These are phyloP conservation scores for Irpex sp. DNA, from an alignment of 1,284 basidiomycete genomes.

Conservation along the genomic window DNA sequence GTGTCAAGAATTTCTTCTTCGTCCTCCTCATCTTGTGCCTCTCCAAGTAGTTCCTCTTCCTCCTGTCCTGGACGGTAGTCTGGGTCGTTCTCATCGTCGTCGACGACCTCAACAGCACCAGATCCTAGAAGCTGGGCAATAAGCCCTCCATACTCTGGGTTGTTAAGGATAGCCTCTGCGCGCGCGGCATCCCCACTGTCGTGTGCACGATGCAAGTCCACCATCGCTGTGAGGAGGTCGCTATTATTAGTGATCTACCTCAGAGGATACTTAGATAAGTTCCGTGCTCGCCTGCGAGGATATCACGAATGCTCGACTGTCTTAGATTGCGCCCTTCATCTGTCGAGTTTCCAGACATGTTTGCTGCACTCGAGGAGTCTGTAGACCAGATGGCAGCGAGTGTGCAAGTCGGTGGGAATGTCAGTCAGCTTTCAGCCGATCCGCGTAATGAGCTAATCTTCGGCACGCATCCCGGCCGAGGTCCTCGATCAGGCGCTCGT, in stretches of 20 bases:
- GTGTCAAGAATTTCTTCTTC: slow-evolving; percentile 16
- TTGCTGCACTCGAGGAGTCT: neutral
- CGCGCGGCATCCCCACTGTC: neutral
- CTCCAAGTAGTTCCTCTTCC: neutral
- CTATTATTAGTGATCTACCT: neutral
- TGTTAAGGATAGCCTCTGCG: neutral
- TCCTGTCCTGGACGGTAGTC: neutral
- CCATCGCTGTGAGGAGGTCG: slow-evolving; percentile 7
- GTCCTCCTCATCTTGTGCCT: slow-evolving; percentile 12
- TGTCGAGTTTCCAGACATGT: neutral
- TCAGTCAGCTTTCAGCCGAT: neutral
- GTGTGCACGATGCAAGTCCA: slow-evolving; percentile 11
- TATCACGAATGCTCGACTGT: neutral
- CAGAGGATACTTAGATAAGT: neutral
- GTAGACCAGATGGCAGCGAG: neutral
- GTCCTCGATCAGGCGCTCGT: neutral
- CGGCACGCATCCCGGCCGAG: neutral
- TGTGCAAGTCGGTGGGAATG: neutral
- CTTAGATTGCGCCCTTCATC: neutral
- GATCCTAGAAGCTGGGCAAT: slow-evolving; percentile 4
- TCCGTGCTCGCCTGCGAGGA: slow-evolving; percentile 2
- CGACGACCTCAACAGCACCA: slow-evolving; percentile 2
- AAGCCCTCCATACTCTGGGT: slow-evolving; percentile 1
- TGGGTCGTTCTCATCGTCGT: slow-evolving; percentile 8
- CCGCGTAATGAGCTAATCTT: neutral